Evolutionary conservation across 2,329 filamentous ascomycete genomes (phyloP), one percentile per base, ranked within the genome.

Genomic region (Trichoderma sp.): DNA sequence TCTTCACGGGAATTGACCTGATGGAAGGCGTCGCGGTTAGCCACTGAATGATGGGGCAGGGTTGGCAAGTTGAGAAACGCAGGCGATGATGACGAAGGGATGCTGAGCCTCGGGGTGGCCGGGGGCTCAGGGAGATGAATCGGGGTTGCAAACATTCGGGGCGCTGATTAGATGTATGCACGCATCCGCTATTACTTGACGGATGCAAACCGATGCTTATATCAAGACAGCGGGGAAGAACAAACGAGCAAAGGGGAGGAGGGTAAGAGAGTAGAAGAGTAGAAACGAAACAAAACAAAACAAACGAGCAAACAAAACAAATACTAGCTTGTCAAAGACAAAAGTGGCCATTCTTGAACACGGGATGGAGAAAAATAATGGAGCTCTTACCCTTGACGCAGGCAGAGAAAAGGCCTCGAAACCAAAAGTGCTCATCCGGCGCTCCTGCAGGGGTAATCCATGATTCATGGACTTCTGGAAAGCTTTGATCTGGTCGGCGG

Each of bases 391-490:
- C 82, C 93, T 88, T 59, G 93, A 95, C 36, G 89, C 87, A 47
- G 96, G 95, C 67, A 98, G 86, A 43, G 96, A 98, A 74, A 97
- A 91, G 39, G 95, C 92, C 80, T 98, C 95, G 78, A 95, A 98
- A 57, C 92, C 91, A 82, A 94, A 97, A 79, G 94, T 93, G 79
- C 92, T 92, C 85, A 97, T 89, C 74, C 95, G 90, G 71, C 90
- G 88, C 76, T 95, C 92, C 83, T 98, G 95, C 73, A 97, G 86
- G 76, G 91, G 90, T 61, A 90, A 88, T 73, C 90, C 89, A 74
- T 94, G 92, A 23, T 53, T 53, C 30, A 97, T 84, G 28, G 89
- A 91, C 76, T 90, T 88, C 65, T 92, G 91, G 73, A 97, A 84
- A 72, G 90, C 90, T 75, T 88, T 88, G 71, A 97, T 85, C 78